These are phyloP conservation scores for Chytriomyces confervae DNA, from an alignment of 192 early-diverging fungal genomes.

Conservation along the genomic window DNA sequence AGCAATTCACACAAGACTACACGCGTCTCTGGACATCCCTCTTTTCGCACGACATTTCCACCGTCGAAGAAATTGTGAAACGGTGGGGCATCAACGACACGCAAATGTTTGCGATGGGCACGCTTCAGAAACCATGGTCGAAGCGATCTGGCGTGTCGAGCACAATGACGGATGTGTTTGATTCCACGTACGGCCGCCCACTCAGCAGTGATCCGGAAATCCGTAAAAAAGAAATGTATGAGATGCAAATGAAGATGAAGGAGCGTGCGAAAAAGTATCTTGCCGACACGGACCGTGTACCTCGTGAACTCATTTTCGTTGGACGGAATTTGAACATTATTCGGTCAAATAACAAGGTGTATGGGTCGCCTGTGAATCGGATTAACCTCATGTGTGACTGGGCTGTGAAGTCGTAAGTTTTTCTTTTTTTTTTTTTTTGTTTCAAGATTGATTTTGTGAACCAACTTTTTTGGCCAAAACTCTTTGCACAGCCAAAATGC, in stretches of 20 bases:
- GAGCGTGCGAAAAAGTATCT: slow-evolving; percentile 74
- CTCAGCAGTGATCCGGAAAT: background rate
- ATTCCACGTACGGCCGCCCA: slow-evolving; percentile 60
- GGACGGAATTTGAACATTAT: slow-evolving; percentile 80
- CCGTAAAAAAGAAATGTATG: slow-evolving; percentile 12
- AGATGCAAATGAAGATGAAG: slow-evolving; percentile 78
- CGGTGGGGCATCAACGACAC: slow-evolving; percentile 78
- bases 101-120: slow-evolving; percentile 73
- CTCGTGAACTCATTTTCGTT: slow-evolving; percentile 90
- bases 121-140: slow-evolving; percentile 72
- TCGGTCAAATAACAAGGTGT: slow-evolving; percentile 77
- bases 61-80: slow-evolving; percentile 67
- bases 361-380: slow-evolving; percentile 87
- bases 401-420: slow-evolving; percentile 66
- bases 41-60: slow-evolving; percentile 71
- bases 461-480: too few species aligned
- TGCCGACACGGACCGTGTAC: slow-evolving; percentile 70
- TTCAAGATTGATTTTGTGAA: background rate
- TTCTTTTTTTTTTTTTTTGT: slow-evolving; percentile 41
- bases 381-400: slow-evolving; percentile 84
- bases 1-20: slow-evolving; percentile 75
- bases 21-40: slow-evolving; percentile 86
- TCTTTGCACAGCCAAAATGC: slow-evolving; percentile 41
- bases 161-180: slow-evolving; percentile 35
- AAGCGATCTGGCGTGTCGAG: slow-evolving; percentile 52